Base-by-base conservation (phyloP, 768 basidiomycete species). In the Termitomyces heimii region DNA sequence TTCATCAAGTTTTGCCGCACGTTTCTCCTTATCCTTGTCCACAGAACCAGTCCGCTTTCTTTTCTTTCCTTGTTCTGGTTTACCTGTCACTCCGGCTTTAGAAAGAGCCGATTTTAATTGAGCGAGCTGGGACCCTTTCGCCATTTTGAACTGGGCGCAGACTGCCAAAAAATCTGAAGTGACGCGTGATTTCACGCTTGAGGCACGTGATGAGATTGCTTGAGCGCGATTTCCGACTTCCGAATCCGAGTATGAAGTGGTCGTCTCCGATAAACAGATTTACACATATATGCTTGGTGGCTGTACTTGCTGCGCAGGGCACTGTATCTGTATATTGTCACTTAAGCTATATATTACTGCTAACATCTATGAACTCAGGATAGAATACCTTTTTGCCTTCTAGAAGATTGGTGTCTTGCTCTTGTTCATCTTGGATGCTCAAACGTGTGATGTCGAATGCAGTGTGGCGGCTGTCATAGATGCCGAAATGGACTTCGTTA, bases 41-140 rank as follows among this genome's bases (percentile, higher is more conserved):
- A 80, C 76, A 44, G 77, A 70, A 4, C 70, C 71, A 1, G 77
- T 66, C 40, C 87, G 81, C 66, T 87, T 92, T 60, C 88, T 78
- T 71, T 92, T 93, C 71, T 88, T 86, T 8, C 77, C 73, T 22
- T 77, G 73, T 55, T 81, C 73, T 22, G 78, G 77, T 20, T 79
- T 75, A 13, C 84, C 82, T 13, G 80, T 80, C n/a, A 97, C 72
- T 0, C 95, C 96, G 1, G 90, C 88, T 42, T 87, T 79, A 1
- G 82, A 80, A 42, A 98, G 78, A 10, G 92, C 92, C 8, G 86
- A 78, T 68, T 96, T 97, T 61, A 98, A 86, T 74, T 98, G 94
- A 29, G 84, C 76, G 22, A 98, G 81, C 71, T 98, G 96, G 0
- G 95, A 97, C 62, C 89, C 88, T 67, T 88, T 92, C 44, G 79